A percentile compares a stretch with the other conserved stretches of the same genome.
phyloP scores from a whole-genome alignment of 495 filamentous ascomycete genomes.

The Talaromyces adpressus region DNA sequence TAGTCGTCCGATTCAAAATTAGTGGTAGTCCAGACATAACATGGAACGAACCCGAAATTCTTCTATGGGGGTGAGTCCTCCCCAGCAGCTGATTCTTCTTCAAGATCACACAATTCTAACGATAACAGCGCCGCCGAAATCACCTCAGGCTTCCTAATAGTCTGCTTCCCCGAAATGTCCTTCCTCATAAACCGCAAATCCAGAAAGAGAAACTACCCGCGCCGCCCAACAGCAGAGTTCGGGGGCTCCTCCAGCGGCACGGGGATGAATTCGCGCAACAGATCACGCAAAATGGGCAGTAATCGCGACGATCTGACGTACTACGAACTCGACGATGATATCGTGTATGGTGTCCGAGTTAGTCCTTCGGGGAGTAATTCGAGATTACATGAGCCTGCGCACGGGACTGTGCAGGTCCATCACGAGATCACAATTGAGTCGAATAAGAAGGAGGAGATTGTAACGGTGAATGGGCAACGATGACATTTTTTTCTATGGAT shows the following conservation, averaged over 20 bases:
- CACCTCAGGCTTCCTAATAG: constrained; percentile 7
- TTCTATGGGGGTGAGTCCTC: constrained; percentile 15
- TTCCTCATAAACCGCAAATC: constrained; percentile 5
- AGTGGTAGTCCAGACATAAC: constrained; percentile 17
- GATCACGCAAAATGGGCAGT: constrained; percentile 2
- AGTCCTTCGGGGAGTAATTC: constrained; percentile 7
- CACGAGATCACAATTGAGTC: constrained; percentile 8
- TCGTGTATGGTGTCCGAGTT: constrained; percentile 7
- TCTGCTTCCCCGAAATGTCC: constrained; percentile 11
- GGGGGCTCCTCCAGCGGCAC: background rate
- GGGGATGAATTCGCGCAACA: background rate
- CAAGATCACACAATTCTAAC: background rate
- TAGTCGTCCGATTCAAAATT: constrained; percentile 16
- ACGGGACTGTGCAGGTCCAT: constrained; percentile 9
- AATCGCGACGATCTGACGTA: constrained; percentile 4
- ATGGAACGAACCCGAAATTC: constrained; percentile 19
- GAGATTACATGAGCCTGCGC: constrained; percentile 8
- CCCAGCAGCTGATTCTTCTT: background rate
- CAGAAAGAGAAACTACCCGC: background rate
- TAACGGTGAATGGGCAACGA: background rate
- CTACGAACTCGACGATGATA: constrained; percentile 10
- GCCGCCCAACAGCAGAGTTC: background rate
- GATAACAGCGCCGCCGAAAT: constrained; percentile 7
- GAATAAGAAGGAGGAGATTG: constrained; percentile 6
- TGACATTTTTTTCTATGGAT: background rate